Percentiles rank a stretch among this genome's conserved stretches.
phyloP scores from a whole-genome alignment of 495 filamentous ascomycete genomes.

The Glutinoglossum americanum region DNA sequence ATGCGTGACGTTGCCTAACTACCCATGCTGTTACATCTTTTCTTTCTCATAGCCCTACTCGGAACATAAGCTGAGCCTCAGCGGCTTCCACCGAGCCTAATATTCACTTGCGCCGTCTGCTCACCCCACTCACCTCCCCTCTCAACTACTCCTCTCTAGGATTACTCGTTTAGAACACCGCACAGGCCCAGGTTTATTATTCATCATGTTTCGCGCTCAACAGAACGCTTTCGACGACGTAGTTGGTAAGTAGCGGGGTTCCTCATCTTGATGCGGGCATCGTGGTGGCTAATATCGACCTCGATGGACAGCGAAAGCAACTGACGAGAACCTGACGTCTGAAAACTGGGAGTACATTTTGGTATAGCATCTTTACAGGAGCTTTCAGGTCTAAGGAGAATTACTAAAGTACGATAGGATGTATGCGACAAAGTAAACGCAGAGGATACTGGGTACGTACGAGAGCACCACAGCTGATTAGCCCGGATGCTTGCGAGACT shows the following conservation, averaged over 20 bases:
- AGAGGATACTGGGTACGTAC: constrained; percentile 36
- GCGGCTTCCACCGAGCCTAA: background rate
- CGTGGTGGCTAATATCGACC: background rate
- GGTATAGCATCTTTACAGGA: constrained; percentile 19
- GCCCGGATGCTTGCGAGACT: background rate
- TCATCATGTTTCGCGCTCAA: constrained; percentile 55
- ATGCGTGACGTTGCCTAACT: background rate
- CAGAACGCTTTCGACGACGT: constrained; percentile 65
- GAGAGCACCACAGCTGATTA: background rate
- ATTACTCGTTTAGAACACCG: background rate
- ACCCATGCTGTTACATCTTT: background rate
- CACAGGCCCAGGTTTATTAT: background rate
- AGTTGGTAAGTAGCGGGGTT: constrained; percentile 37
- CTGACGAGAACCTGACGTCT: constrained; percentile 91
- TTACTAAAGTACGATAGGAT: constrained; percentile 29
- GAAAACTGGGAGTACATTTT: constrained; percentile 99
- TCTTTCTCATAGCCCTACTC: background rate
- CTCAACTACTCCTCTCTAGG: background rate
- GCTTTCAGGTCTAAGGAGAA: background rate
- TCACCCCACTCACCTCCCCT: background rate
- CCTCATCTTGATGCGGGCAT: background rate
- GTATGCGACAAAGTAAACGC: constrained; percentile 78
- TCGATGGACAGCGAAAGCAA: constrained; percentile 60
- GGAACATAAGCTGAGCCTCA: background rate
- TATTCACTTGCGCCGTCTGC: background rate